Evolutionary conservation across 2,329 filamentous ascomycete genomes (phyloP).

Genomic region (Pseudonectria foliicola): DNA sequence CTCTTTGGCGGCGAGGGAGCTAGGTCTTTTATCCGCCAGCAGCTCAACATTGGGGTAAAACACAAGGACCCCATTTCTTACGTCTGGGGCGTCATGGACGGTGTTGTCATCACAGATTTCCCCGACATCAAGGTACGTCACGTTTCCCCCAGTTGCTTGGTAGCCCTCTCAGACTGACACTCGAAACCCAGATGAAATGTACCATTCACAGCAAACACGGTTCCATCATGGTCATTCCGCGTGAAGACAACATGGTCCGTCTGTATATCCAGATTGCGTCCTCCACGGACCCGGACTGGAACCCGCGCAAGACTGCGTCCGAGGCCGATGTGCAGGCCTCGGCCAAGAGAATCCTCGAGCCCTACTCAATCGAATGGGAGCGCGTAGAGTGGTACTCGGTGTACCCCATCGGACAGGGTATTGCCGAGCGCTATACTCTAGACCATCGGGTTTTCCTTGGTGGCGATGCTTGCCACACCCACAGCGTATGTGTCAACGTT

Average conservation of each 20-base stretch:
- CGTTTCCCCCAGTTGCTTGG: too few relatives aligned
- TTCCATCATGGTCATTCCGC: conserved; percentile 73
- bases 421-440: conserved; percentile 59
- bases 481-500: conserved; percentile 49
- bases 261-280: conserved; percentile 63
- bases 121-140: conserved; percentile 65
- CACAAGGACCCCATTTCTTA: conserved; percentile 63
- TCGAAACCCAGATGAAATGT: conserved; percentile 53
- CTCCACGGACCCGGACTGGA: conserved; percentile 53
- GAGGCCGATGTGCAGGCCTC: conserved; percentile 56
- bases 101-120: conserved; percentile 65
- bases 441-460: conserved; percentile 66
- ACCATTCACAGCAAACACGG: conserved; percentile 68
- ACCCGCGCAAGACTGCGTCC: conserved; percentile 56
- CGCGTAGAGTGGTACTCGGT: conserved; percentile 68
- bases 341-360: conserved; percentile 57
- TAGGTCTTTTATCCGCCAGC: conserved; percentile 56
- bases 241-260: conserved; percentile 61
- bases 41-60: conserved; percentile 63
- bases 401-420: conserved; percentile 70
- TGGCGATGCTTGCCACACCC: conserved; percentile 74
- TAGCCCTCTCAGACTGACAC: conserved; percentile 34
- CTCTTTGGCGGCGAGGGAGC: conserved; percentile 67
- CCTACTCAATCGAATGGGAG: conserved; percentile 62
- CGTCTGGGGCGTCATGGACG: conserved; percentile 72